Evolutionary conservation across 2,329 filamentous ascomycete species (phyloP), one percentile per base, ranked within the genome.

Genomic region (Gremmenia infestans): DNA sequence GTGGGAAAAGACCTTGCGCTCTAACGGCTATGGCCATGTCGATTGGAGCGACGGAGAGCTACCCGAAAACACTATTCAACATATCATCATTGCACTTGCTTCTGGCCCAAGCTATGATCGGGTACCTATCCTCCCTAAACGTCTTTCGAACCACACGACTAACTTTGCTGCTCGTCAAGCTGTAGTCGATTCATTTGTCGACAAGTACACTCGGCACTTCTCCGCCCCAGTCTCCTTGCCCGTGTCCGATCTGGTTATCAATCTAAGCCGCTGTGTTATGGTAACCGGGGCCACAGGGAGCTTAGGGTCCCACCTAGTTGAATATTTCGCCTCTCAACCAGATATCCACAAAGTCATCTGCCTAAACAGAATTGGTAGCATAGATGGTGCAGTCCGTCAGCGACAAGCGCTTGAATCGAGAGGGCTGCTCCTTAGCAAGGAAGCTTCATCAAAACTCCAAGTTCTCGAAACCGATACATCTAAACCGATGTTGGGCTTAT

Each of bases 401-500:
- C 50, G 63, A 4, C 43, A 72, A 22, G 66, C 74, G 0, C 46
- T 75, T 12, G 28, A 49, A 12, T 53, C 61, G 12, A 64, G 62
- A 54, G 63, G 65, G 0, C 62, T 72, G n/a, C 23, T 5, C 3
- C 52, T 73, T 2, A 48, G 50, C 15, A 9, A 61, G 1, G 37
- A 45, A 0, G 56, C 63, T 4, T 28, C 53, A 12, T 28, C 65
- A 1, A 81, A 79, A 59, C 49, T 81, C 0, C 51, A 46, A 2
- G 71, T 77, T 1, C 57, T 77, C 19, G 70, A 75, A 42, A 72
- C 73, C 0, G 74, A 80, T 57, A 72, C 67, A 0, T 63, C 69
- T 0, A 74, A 77, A 35, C 67, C 72, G 0, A 53, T 61, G 3
- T 70, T 82, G 0, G 79, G 78, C 0, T 67, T 83, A 0, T 22